These are phyloP conservation scores for Hymenoscyphus linearis DNA, from an alignment of 2,329 filamentous ascomycete genomes.

Conservation along the genomic window DNA sequence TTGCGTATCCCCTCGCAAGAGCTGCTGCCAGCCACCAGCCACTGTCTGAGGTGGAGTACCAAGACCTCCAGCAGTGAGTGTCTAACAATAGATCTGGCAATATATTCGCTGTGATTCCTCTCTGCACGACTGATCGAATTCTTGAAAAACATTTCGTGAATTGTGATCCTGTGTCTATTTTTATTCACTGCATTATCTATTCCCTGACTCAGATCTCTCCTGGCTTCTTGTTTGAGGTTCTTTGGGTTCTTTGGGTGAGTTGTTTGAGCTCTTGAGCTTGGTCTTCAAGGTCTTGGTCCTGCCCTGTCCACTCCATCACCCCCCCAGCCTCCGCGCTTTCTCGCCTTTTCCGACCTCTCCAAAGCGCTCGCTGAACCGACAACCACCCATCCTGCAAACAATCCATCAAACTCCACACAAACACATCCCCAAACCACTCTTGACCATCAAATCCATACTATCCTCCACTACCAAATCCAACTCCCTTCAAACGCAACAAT, in stretches of 20 bases:
- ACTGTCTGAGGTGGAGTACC: background rate
- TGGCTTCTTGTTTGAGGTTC: background rate
- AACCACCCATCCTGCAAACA: conserved; percentile 3
- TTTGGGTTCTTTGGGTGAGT: background rate
- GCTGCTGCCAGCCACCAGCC: background rate
- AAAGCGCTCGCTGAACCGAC: conserved; percentile 5
- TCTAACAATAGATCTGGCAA: background rate
- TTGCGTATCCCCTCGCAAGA: background rate
- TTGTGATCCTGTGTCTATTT: background rate
- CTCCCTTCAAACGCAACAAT: conserved; percentile 21
- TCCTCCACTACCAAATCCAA: conserved; percentile 5
- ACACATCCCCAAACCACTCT: conserved; percentile 2
- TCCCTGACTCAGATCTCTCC: background rate
- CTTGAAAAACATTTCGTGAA: background rate
- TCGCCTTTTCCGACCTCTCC: conserved; percentile 2
- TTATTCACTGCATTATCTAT: background rate
- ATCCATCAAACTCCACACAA: conserved; percentile 5
- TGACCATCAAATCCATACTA: conserved; percentile 6
- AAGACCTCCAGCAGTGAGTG: background rate
- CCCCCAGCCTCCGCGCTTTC: background rate
- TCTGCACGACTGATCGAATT: background rate
- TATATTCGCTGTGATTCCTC: background rate
- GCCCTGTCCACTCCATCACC: background rate
- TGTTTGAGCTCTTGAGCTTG: background rate
- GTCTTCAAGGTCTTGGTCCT: background rate